Evolutionary conservation across 108 stramenopile genomes (phyloP).

Genomic region (Pseudonitzschia delicatissima): DNA sequence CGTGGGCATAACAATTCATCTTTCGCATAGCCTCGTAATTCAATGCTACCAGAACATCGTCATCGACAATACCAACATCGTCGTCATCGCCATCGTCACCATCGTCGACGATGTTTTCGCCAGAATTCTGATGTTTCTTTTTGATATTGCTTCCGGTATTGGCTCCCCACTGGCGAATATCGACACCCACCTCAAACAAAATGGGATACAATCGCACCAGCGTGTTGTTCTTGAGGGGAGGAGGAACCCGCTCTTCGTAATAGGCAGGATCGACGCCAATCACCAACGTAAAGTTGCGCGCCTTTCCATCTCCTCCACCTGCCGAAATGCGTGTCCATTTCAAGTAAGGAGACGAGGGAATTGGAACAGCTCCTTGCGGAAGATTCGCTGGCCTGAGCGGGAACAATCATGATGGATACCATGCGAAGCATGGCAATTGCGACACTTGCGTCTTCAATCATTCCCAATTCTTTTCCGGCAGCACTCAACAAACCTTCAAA

Average conservation of each 20-base stretch:
- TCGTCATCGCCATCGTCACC: constrained; percentile 70
- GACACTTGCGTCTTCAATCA: constrained; percentile 87
- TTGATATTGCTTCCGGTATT: constrained; percentile 61
- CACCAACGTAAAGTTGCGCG: constrained; percentile 46
- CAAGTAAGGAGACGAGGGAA: constrained; percentile 65
- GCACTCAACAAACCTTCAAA: constrained; percentile 87
- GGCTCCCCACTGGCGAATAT: constrained; percentile 87
- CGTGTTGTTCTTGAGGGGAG: constrained; percentile 49
- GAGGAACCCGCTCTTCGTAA: constrained; percentile 66
- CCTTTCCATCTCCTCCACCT: constrained; percentile 22
- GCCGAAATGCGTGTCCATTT: constrained; percentile 49
- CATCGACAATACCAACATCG: constrained; percentile 63
- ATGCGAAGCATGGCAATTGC: constrained; percentile 81
- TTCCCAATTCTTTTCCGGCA: constrained; percentile 86
- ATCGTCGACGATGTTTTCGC: constrained; percentile 10
- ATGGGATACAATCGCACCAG: constrained; percentile 75
- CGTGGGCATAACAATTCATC: constrained; percentile 81
- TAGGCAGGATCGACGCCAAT: constrained; percentile 65
- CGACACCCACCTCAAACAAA: constrained; percentile 88
- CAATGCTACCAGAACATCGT: constrained; percentile 73
- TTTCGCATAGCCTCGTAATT: constrained; percentile 85
- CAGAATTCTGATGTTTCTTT: constrained; percentile 21
- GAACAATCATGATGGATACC: constrained; percentile 59
- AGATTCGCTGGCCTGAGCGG: constrained; percentile 46
- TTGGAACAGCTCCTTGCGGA: constrained; percentile 31